These are phyloP conservation scores for Plasmodium yoelii DNA, from an alignment of 169 alveolate genomes.

Conservation along the genomic window DNA sequence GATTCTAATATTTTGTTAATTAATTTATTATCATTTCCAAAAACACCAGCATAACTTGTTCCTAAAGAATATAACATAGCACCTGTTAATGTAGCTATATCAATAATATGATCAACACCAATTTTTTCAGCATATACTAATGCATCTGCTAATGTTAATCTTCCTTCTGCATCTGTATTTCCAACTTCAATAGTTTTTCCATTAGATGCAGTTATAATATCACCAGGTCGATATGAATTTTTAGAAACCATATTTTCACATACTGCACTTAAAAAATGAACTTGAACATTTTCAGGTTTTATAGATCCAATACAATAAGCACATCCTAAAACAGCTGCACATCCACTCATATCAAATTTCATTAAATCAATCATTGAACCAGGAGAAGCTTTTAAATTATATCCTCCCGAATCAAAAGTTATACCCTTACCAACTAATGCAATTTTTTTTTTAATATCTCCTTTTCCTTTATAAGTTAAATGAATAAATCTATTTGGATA, in stretches of 20 bases:
- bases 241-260: constrained; percentile 94
- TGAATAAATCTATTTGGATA: constrained; percentile 91
- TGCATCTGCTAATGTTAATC: constrained; percentile 97
- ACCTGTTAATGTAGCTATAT: constrained; percentile 97
- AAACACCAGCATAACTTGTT: constrained; percentile 83
- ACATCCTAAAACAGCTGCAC: constrained; percentile 92
- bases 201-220: constrained; percentile 93
- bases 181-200: constrained; percentile 96
- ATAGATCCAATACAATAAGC: constrained; percentile 87
- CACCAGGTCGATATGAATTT: constrained; percentile 94
- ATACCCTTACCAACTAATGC: constrained; percentile 97
- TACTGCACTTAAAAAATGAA: constrained; percentile 90
- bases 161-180: constrained; percentile 99
- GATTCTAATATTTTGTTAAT: constrained; percentile 70
- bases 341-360: constrained; percentile 93
- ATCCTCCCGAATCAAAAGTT: constrained; percentile 95
- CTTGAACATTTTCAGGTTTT: constrained; percentile 88
- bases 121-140: constrained; percentile 92
- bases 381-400: constrained; percentile 89
- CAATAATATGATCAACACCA: constrained; percentile 91
- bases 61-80: constrained; percentile 93
- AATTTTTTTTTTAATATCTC: constrained; percentile 77
- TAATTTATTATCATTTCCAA: constrained; percentile 80
- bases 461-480: constrained; percentile 83
- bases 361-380: constrained; percentile 83